A percentile compares a stretch with the other conserved stretches of the same genome.
These are phyloP conservation scores for Phellopilus nigrolimitatus DNA, from an alignment of 1,284 basidiomycete species.

Conservation along the genomic window DNA sequence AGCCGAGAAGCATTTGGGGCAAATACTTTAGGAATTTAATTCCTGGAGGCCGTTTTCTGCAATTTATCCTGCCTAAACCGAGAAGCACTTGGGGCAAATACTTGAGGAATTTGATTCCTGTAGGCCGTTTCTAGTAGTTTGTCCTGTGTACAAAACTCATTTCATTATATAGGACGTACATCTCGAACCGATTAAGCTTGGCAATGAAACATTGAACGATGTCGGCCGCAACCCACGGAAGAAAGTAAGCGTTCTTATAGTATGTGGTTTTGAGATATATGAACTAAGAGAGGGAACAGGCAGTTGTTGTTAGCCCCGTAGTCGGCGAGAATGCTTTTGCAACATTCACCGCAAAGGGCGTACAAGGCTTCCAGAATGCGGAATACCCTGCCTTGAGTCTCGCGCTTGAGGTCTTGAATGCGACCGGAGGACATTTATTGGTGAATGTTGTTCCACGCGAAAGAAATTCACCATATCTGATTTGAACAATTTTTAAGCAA, in stretches of 20 bases:
- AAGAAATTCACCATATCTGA: slow-evolving; percentile 7
- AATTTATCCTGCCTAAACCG: no score
- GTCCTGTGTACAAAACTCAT: slow-evolving; percentile 21
- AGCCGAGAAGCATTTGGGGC: no score
- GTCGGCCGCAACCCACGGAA: slow-evolving; percentile 71
- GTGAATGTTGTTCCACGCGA: slow-evolving; percentile 35
- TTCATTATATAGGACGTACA: slow-evolving; percentile 40
- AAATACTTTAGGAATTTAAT: no score
- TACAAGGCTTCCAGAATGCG: slow-evolving; percentile 76
- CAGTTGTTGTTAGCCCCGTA: slow-evolving; percentile 82
- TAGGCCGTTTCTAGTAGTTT: no score
- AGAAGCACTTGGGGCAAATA: slow-evolving; percentile 69
- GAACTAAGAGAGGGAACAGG: slow-evolving; percentile 39
- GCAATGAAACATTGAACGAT: slow-evolving; percentile 66
- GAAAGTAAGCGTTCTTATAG: slow-evolving; percentile 53
- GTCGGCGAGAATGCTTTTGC: slow-evolving; percentile 94
- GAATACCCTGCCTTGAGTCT: slow-evolving; percentile 84
- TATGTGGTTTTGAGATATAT: neutral
- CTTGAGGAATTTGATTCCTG: slow-evolving; percentile 57
- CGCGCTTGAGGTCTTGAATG: slow-evolving; percentile 87
- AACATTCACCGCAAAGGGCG: slow-evolving; percentile 74
- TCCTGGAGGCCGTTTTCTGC: no score
- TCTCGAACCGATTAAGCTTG: slow-evolving; percentile 65
- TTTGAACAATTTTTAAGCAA: slow-evolving; percentile 41
- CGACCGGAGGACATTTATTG: slow-evolving; percentile 95